These are phyloP conservation scores for Striga asiatica DNA, from an alignment of 257 asterid species.

Conservation along the genomic window DNA sequence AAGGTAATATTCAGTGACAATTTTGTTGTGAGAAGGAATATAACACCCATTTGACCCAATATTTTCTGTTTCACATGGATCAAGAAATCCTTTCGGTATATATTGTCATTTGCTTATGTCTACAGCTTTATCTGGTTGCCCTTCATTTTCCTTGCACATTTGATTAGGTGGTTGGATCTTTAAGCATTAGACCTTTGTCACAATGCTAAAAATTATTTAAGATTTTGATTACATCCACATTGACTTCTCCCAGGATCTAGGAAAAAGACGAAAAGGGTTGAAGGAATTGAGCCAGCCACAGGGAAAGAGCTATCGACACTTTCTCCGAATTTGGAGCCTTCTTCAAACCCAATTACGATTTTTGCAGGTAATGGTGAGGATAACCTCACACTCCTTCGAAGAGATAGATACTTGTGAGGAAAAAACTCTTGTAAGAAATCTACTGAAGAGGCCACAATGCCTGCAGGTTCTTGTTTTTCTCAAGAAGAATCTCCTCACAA, in stretches of 20 bases:
- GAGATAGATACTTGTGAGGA: constrained; percentile 1
- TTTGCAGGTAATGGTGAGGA: constrained; percentile 23
- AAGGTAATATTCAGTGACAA: constrained; percentile 24
- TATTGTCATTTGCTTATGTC: too few relatives aligned
- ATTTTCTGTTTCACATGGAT: too few relatives aligned
- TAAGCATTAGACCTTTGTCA: neutral
- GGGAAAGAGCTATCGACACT: constrained; percentile 20
- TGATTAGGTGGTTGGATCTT: neutral
- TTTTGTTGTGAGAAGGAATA: neutral
- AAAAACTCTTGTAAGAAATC: constrained; percentile 4
- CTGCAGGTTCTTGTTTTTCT: constrained; percentile 28
- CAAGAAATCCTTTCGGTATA: too few relatives aligned
- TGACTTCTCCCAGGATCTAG: constrained; percentile 27
- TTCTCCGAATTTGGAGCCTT: constrained; percentile 25
- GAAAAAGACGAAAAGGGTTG: constrained; percentile 45
- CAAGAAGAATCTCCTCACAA: constrained; percentile 21
- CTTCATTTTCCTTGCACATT: neutral
- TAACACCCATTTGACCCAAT: neutral
- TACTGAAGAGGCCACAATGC: constrained; percentile 16
- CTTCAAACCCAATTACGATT: constrained; percentile 18
- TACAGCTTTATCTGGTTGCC: neutral
- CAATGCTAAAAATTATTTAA: neutral
- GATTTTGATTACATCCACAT: constrained; percentile 1
- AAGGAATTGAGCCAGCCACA: constrained; percentile 22
- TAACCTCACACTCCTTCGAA: constrained; percentile 17